These are phyloP conservation scores for Priceomyces haplophilus DNA, from an alignment of 805 yeast genomes.

Conservation along the genomic window DNA sequence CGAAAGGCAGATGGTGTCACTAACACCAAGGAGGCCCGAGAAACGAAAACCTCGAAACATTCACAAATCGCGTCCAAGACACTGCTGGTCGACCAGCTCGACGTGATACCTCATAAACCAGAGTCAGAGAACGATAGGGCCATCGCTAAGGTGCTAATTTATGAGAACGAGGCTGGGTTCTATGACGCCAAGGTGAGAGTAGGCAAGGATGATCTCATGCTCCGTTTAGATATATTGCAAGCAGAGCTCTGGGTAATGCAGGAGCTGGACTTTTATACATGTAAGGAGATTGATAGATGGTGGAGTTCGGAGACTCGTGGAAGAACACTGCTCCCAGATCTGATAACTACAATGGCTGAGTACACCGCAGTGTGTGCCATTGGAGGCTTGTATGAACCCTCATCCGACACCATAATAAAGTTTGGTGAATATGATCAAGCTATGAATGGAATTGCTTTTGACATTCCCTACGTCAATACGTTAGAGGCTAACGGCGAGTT, in stretches of 20 bases:
- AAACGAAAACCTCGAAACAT: too few species aligned
- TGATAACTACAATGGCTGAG: conserved; percentile 18
- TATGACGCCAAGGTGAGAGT: not conserved
- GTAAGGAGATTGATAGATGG: conserved; percentile 21
- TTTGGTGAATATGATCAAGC: conserved; percentile 5
- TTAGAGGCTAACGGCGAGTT: conserved; percentile 27
- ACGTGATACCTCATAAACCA: not conserved
- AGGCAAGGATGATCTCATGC: not conserved
- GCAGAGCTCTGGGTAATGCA: conserved; percentile 40
- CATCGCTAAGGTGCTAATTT: not conserved
- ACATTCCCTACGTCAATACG: conserved; percentile 28
- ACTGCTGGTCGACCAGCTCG: not conserved
- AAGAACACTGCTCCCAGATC: conserved; percentile 10
- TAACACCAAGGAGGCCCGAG: too few species aligned
- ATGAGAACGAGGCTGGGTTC: not conserved
- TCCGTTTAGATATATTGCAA: conserved; percentile 32
- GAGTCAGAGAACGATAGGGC: not conserved
- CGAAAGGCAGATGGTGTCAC: too few species aligned
- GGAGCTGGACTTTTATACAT: conserved; percentile 21
- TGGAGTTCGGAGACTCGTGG: conserved; percentile 11
- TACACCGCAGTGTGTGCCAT: conserved; percentile 27
- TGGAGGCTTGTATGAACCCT: conserved; percentile 22
- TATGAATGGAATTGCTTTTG: conserved; percentile 15
- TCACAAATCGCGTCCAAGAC: too few species aligned
- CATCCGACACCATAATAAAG: conserved; percentile 10